phyloP scores from a whole-genome alignment of 345 rosid genomes.

The Eutrema heterophyllum region DNA sequence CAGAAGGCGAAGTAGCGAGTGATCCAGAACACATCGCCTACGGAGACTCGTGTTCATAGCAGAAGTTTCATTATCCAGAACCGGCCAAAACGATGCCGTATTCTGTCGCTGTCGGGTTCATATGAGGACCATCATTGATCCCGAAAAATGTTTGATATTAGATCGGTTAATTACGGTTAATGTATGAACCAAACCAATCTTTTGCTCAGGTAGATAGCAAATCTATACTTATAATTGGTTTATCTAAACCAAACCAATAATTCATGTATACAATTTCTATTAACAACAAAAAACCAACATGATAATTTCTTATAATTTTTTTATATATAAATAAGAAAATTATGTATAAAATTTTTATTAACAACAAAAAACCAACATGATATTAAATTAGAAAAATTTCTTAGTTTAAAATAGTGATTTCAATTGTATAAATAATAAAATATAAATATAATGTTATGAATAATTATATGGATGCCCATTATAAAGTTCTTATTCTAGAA shows the following conservation, averaged over 20 bases:
- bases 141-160: conserved; percentile 25
- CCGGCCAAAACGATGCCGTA: conserved; percentile 74
- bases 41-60: conserved; percentile 56
- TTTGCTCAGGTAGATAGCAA: neutral
- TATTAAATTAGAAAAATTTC: too few relatives aligned
- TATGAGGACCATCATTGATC: conserved; percentile 95
- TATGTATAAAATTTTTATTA: too few relatives aligned
- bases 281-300: too few relatives aligned
- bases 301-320: too few relatives aligned
- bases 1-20: conserved; percentile 87
- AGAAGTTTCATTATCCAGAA: conserved; percentile 57
- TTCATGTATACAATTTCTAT: too few relatives aligned
- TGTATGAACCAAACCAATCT: neutral
- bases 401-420: too few relatives aligned
- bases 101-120: conserved; percentile 81
- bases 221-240: neutral
- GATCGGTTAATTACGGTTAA: neutral
- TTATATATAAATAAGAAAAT: too few relatives aligned
- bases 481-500: too few relatives aligned
- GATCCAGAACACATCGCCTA: conserved; percentile 74
- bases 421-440: too few relatives aligned
- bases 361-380: too few relatives aligned
- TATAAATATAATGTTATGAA: too few relatives aligned
- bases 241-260: neutral
- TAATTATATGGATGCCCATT: too few relatives aligned